Conservation (phyloP, 768 basidiomycete species). For the Daedaleopsis sinensis region DNA sequence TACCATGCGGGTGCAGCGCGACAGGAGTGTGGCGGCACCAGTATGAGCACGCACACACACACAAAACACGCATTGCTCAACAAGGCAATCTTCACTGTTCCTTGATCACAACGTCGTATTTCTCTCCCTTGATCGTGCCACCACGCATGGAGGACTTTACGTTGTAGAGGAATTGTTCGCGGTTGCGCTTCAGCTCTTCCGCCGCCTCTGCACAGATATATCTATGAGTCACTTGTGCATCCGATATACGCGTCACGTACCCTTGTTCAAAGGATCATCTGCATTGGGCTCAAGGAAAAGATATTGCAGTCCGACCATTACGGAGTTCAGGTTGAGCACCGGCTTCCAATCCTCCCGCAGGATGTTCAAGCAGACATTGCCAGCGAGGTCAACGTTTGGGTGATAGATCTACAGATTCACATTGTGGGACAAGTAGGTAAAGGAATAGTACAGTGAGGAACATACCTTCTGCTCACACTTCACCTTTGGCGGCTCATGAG, state of each 20-base stretch:
- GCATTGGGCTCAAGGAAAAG: constrained; percentile 98
- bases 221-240: constrained; percentile 12
- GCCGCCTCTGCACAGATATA: constrained; percentile 78
- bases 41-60: not conserved
- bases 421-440: not conserved
- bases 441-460: constrained; percentile 1
- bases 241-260: constrained; percentile 44
- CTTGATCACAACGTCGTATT: constrained; percentile 70
- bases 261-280: constrained; percentile 98
- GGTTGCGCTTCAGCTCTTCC: constrained; percentile 87
- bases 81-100: not conserved
- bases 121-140: constrained; percentile 70
- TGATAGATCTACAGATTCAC: constrained; percentile 81
- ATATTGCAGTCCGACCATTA: constrained; percentile 98
- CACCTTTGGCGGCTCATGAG: constrained; percentile 99
- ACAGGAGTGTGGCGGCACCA: not conserved
- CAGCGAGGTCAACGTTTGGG: constrained; percentile 97
- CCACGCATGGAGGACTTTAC: constrained; percentile 91
- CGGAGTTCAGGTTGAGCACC: constrained; percentile 94
- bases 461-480: constrained; percentile 92
- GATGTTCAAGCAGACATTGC: constrained; percentile 98
- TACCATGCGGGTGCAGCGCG: not conserved
- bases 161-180: constrained; percentile 81
- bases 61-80: too few relatives aligned
- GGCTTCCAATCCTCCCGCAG: constrained; percentile 99